These are phyloP conservation scores for Pseudogymnoascus sp. DNA, from an alignment of 2,329 filamentous ascomycete genomes.

Conservation along the genomic window DNA sequence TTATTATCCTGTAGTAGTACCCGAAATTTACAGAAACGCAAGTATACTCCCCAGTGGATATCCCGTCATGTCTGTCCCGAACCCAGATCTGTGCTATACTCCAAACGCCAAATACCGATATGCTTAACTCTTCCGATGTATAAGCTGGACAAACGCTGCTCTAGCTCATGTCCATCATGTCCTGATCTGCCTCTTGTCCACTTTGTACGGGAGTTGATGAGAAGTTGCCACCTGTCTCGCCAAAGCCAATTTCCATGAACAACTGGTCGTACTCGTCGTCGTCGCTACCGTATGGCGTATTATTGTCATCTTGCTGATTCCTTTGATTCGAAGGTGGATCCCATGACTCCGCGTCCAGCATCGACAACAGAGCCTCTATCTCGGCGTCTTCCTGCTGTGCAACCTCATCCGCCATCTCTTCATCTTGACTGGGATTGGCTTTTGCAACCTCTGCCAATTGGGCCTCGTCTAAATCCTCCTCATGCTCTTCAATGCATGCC, in stretches of 20 bases:
- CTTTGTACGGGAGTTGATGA: conserved; percentile 20
- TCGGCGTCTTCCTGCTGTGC: conserved; percentile 46
- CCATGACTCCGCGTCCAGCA: conserved; percentile 28
- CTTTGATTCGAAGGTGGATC: neutral
- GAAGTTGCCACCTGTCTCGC: conserved; percentile 27
- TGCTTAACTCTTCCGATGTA: neutral
- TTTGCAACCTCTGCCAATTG: conserved; percentile 10
- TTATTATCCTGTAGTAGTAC: conserved; percentile 7
- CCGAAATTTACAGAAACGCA: conserved; percentile 12
- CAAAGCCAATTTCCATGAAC: conserved; percentile 57
- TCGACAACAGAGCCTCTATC: conserved; percentile 47
- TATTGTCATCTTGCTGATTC: conserved; percentile 9
- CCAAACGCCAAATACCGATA: conserved; percentile 23
- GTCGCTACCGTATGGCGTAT: conserved; percentile 32
- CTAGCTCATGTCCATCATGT: conserved; percentile 27
- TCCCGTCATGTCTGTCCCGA: conserved; percentile 10
- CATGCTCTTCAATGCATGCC: conserved; percentile 22
- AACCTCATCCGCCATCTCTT: conserved; percentile 42
- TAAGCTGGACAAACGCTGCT: conserved; percentile 13
- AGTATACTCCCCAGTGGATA: conserved; percentile 11
- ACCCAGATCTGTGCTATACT: conserved; percentile 14
- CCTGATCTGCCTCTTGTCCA: conserved; percentile 23
- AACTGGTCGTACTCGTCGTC: conserved; percentile 54
- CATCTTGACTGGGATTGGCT: conserved; percentile 18
- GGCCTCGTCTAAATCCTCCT: conserved; percentile 18